These are phyloP conservation scores for Fusarium concolor DNA, from an alignment of 2,329 filamentous ascomycete species.

Conservation along the genomic window DNA sequence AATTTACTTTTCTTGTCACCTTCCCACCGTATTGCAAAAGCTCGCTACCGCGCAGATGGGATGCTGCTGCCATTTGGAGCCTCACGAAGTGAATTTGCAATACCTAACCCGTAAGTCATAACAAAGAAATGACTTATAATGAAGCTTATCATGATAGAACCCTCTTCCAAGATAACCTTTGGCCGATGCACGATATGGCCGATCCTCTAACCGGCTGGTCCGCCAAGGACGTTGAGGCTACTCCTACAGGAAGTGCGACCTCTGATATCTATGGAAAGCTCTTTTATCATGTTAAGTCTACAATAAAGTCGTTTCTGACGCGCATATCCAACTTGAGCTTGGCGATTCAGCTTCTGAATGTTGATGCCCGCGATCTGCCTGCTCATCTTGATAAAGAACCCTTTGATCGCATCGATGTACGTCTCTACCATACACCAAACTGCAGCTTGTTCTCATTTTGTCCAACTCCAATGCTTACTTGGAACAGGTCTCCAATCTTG, in stretches of 20 bases:
- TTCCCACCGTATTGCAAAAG: not conserved
- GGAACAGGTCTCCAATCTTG: constrained; percentile 14
- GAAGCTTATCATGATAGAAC: not conserved
- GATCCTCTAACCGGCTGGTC: constrained; percentile 15
- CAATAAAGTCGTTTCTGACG: not conserved
- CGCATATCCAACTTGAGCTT: not conserved
- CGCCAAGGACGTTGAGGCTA: not conserved
- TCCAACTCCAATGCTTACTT: too few relatives aligned
- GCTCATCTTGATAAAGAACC: not conserved
- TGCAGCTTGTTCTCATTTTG: too few relatives aligned
- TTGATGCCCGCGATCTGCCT: not conserved
- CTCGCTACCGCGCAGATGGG: constrained; percentile 6
- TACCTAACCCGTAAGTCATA: constrained; percentile 17
- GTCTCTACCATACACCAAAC: too few relatives aligned
- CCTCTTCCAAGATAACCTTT: not conserved
- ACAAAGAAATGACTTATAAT: fast-evolving
- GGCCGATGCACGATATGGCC: not conserved
- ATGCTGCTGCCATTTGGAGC: constrained; percentile 21
- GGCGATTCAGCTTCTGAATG: not conserved
- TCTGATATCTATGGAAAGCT: constrained; percentile 26
- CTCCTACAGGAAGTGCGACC: not conserved
- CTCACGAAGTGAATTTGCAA: not conserved
- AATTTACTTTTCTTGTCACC: not conserved
- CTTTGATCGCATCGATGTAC: constrained; percentile 26
- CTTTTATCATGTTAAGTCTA: not conserved